Evolutionary conservation across 148 eudicot species (phyloP), one percentile per base, ranked within the genome.

Genomic region (Chenopodium suecicum): DNA sequence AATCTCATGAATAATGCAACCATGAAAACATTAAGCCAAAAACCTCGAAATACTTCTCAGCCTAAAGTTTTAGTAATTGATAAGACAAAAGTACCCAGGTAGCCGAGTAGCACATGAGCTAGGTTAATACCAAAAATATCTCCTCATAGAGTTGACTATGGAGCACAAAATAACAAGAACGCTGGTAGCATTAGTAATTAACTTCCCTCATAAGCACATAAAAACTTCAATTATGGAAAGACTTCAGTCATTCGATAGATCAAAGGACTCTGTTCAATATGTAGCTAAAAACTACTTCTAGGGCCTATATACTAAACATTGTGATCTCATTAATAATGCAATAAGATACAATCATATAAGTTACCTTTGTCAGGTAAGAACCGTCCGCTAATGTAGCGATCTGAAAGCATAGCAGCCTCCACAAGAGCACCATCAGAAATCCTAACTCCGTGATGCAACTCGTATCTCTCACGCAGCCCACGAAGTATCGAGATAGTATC

Each of bases 301-400:
- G 62, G 62, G 19, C 62, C 62, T 17, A 56, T 17, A 17, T 41
- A 16, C 25, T 70, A 70, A 37, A 23, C 74, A 70, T 37, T 34
- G 41, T 29, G n/a, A 69, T 69, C 25, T 34, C 25, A 70, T 70
- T 7, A 17, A 41, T 70, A 41, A 70, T 70, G 27, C 50, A 70
- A 34, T 37, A 70, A 34, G 20, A 70, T 70, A 41, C 4, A 14
- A 52, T 10, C 37, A n/a, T 73, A 23, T 20, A 1, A 46, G 37
- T 79, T 90, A 95, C 99, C 99, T 96, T 96, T 96, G 85, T 96
- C 99, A 10, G 99, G 99, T 77, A 96, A 87, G 86, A 96, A 96
- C 1, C 99, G 94, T 37, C 91, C 99, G 82, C 95, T 94, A 63
- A 96, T 94, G 84, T 96, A 96, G 31, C 99, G 97, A 87, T 96